Evolutionary conservation across 768 basidiomycete species (phyloP), one percentile per base, ranked within the genome.

Genomic region (Auriscalpium orientale): DNA sequence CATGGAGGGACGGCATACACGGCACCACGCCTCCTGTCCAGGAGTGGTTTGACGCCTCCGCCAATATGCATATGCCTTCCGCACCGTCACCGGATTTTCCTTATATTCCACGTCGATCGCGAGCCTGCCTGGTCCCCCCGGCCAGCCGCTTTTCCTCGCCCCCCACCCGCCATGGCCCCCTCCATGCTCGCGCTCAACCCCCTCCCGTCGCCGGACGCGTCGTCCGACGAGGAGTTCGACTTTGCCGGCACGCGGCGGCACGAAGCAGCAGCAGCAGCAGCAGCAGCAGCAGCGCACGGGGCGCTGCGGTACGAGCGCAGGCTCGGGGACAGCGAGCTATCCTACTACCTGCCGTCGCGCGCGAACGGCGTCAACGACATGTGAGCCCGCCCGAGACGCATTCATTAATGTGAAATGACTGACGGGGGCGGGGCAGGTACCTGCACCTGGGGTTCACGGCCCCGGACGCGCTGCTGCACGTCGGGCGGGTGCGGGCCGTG

Each of bases 361-460:
- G 84, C 83, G 46, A 80, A 74, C 53, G 88, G 88, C 5, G 90
- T 92, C 36, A 94, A 94, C 62, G 91, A 94, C 67, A 92, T 94
- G 91, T 90, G 63, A 58, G 81, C 66, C 37, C 8, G 48, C 44
- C 28, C 56, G 8, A 33, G 37, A 11, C 16, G 44, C 36, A 34
- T 44, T 16, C 28, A 13, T 49, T 57, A 35, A n/a, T n/a, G n/a
- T 7, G 28, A 44, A 52, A 40, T 38, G 44, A 16, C 37, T 28
- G 9, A 18, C 28, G 49, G 48, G 44, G 51, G 44, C 3, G 51
- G n/a, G n/a, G n/a, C 55, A 93, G 89, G 90, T 91, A 91, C 66
- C 72, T 92, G 44, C 88, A 90, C 66, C 72, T 92, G 38, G 84
- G 84, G 1, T 83, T 89, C 68, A 67, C 64, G 37, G 80, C 84